Conservation (phyloP, 2,329 filamentous ascomycete genomes). For the Pleomassaria siparia region DNA sequence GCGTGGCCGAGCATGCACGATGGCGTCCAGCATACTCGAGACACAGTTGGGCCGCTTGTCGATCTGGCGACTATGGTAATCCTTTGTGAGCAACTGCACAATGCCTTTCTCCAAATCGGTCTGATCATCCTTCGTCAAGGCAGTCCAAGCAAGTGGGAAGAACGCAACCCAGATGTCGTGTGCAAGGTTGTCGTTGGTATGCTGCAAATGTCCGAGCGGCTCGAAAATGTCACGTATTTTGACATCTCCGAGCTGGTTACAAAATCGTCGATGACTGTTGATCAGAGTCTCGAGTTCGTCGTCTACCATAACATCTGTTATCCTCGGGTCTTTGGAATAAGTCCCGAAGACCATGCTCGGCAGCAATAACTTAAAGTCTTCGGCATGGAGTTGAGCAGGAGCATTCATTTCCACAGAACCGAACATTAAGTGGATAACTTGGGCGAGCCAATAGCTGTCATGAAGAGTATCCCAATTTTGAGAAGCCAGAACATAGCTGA, state of each 20-base stretch:
- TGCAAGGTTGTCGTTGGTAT: slow-evolving; percentile 78
- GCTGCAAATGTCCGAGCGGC: slow-evolving; percentile 87
- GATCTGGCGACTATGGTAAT: slow-evolving; percentile 91
- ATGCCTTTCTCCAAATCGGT: slow-evolving; percentile 87
- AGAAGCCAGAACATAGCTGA: slow-evolving; percentile 84
- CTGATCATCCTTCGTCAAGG: slow-evolving; percentile 82
- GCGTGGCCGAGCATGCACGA: slow-evolving; percentile 78
- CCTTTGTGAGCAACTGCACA: slow-evolving; percentile 87
- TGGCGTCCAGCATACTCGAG: slow-evolving; percentile 85
- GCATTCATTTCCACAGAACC: slow-evolving; percentile 85
- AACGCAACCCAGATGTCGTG: slow-evolving; percentile 88
- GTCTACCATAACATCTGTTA: slow-evolving; percentile 70
- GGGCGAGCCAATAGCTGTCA: slow-evolving; percentile 95
- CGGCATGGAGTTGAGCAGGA: slow-evolving; percentile 73
- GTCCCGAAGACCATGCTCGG: slow-evolving; percentile 72
- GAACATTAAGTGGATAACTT: slow-evolving; percentile 90
- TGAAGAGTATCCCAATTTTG: slow-evolving; percentile 97
- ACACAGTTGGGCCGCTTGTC: slow-evolving; percentile 96
- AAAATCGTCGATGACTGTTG: slow-evolving; percentile 77
- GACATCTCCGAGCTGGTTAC: slow-evolving; percentile 79
- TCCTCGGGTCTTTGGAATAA: slow-evolving; percentile 69
- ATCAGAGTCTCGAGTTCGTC: slow-evolving; percentile 81
- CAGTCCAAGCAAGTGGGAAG: slow-evolving; percentile 94
- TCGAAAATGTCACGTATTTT: slow-evolving; percentile 87
- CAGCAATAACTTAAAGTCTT: slow-evolving; percentile 80